These are phyloP conservation scores for Entomortierella beljakovae DNA, from an alignment of 192 early-diverging fungal genomes.

Conservation along the genomic window DNA sequence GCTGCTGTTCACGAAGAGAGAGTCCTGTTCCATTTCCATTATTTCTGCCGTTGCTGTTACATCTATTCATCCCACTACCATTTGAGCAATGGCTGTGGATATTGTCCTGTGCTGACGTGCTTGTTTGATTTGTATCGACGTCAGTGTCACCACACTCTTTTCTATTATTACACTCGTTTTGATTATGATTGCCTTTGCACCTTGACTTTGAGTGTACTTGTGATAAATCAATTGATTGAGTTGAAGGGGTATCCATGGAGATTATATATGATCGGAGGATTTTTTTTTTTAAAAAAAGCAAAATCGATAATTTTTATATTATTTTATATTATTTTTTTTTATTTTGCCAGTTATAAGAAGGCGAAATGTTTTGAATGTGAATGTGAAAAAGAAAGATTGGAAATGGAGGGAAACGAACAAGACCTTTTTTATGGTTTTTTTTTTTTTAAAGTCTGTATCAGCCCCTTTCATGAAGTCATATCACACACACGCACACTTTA, in stretches of 20 bases:
- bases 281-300: not conserved
- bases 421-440: no score
- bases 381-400: no score
- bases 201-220: not conserved
- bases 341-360: no score
- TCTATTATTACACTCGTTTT: not conserved
- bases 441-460: no score
- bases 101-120: not conserved
- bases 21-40: not conserved
- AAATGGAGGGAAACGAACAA: no score
- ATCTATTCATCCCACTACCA: not conserved
- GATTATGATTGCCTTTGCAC: not conserved
- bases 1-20: slow-evolving; percentile 19
- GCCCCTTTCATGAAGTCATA: no score
- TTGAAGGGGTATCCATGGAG: slow-evolving; percentile 10
- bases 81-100: not conserved
- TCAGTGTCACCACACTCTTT: not conserved
- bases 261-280: not conserved
- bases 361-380: no score
- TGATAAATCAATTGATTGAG: slow-evolving; percentile 11
- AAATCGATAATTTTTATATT: no score
- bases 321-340: no score
- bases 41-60: not conserved
- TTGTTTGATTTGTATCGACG: not conserved
- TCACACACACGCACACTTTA: no score